Base-by-base conservation (phyloP, 164 flowering plant species). In the Liquidambar formosana region DNA sequence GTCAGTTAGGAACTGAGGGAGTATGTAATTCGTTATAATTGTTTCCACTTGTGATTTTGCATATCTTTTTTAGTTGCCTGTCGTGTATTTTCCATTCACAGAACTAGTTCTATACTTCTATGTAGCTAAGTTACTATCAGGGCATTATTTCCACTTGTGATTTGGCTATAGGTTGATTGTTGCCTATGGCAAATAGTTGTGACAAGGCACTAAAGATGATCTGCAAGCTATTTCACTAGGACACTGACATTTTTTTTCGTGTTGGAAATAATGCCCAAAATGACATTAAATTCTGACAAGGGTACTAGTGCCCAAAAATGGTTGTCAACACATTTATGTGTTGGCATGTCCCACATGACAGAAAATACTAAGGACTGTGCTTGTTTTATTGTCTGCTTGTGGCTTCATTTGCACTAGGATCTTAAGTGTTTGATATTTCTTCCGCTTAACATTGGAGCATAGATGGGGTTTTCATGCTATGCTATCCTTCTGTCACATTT, bases 141-240 rank as follows among this genome's bases (percentile, higher is more conserved):
- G 53, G 53, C n/a, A 0, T 0, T 49, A 1, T n/a, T 49, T 15
- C n/a, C 12, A 1, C 14, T n/a, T 15, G 53, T 5, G 53, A 33
- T 33, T 49, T 49, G 53, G n/a, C 53, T 49, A 49, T 49, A n/a
- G 53, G n/a, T 49, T 49, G 53, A 49, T 15, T 49, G n/a, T 49
- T 18, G 53, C 16, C 53, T 12, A 15, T 18, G 53, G n/a, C 18
- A 49, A 49, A n/a, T 49, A 49, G 16, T 49, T 49, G 19, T 49
- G 5, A 16, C 8, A 49, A 49, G 3, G 1, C 5, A 13, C 53
- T 49, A 49, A 49, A n/a, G n/a, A n/a, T 49, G 53, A 49, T 49
- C 53, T 49, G 5, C 53, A 49, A 48, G n/a, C n/a, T 49, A 49
- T 49, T 16, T 49, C 8, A 49, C 53, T 13, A 49, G 53, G 53